These are phyloP conservation scores for Gyromitra esculenta DNA, from an alignment of 2,329 filamentous ascomycete species.

Conservation along the genomic window DNA sequence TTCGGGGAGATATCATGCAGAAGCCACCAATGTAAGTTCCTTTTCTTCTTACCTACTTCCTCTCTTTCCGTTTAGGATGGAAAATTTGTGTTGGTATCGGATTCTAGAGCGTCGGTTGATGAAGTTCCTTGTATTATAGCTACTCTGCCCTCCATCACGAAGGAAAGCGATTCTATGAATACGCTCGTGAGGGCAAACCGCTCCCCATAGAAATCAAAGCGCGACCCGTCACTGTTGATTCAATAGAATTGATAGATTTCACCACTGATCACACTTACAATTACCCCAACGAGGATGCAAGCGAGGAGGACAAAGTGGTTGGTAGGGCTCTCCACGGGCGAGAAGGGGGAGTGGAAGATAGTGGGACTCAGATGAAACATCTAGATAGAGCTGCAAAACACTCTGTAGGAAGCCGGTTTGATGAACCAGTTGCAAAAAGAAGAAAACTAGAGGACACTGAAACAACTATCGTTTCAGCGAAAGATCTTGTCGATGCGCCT, in stretches of 20 bases:
- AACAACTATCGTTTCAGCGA: background rate
- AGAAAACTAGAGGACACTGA: slow-evolving; percentile 60
- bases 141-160: slow-evolving; percentile 94
- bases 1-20: slow-evolving; percentile 86
- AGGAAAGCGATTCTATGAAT: slow-evolving; percentile 94
- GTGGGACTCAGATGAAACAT: slow-evolving; percentile 5
- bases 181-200: slow-evolving; percentile 86
- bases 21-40: slow-evolving; percentile 74
- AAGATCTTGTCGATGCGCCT: background rate
- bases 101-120: background rate
- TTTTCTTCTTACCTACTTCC: background rate
- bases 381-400: slow-evolving; percentile 26
- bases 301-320: slow-evolving; percentile 68
- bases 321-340: slow-evolving; percentile 56
- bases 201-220: slow-evolving; percentile 86
- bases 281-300: slow-evolving; percentile 77
- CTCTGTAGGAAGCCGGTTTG: background rate
- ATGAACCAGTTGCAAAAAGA: slow-evolving; percentile 63
- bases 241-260: slow-evolving; percentile 85
- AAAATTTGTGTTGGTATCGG: background rate
- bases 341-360: slow-evolving; percentile 8
- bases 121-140: slow-evolving; percentile 21
- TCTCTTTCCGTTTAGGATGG: background rate
- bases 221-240: slow-evolving; percentile 78
- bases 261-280: slow-evolving; percentile 77